Conservation (phyloP, 306 rosid genomes). For the peach (Prunus persica) region Prunus_persica_NCBIv2 NC_034014.1:23365001-23365500, state of each 20-base stretch:
- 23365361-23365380: constrained; percentile 62
- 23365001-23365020: constrained; percentile 69
- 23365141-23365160: not conserved
- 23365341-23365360: constrained; percentile 52
- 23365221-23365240: constrained; percentile 22
- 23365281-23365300: constrained; percentile 49
- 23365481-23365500: constrained; percentile 78
- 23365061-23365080: constrained; percentile 89
- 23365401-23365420: constrained; percentile 70
- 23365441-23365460: constrained; percentile 59
- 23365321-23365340: constrained; percentile 59
- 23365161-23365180: not conserved
- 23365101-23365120: not conserved
- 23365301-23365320: constrained; percentile 66
- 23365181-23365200: constrained; percentile 43
- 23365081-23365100: constrained; percentile 69
- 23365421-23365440: constrained; percentile 79
- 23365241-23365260: constrained; percentile 25
- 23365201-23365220: constrained; percentile 85
- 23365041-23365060: constrained; percentile 78
- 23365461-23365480: constrained; percentile 60
- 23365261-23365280: constrained; percentile 57
- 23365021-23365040: constrained; percentile 76
- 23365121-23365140: constrained; percentile 13
- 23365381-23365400: constrained; percentile 58